Base-by-base conservation (phyloP, 768 basidiomycete genomes). In the Serendipita sp. region DNA sequence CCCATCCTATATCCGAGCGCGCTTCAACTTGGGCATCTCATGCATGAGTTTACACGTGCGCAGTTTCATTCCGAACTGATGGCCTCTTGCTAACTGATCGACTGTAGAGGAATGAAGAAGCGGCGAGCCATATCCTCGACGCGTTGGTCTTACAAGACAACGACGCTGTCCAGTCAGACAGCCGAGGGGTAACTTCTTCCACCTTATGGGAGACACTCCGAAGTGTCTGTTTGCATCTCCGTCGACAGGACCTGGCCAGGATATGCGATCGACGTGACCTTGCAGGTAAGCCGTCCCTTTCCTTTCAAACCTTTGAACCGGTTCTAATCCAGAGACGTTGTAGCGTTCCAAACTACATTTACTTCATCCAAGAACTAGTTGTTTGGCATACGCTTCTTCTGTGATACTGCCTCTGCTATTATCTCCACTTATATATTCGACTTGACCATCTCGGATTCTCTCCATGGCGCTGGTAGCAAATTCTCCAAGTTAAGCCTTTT, bases 21-120 rank as follows among this genome's bases (percentile, higher is more conserved):
- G 89, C 68, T 96, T 90, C 72, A 96, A 97, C 72, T 77, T 96
- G 16, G 93, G 92, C 22, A 96, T 96, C 65, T 90, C 91, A 1
- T 90, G 84, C 70, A 88, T 91, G 69, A 93, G 90, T 71, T 79
- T 97, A 62, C 79, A 81, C 61, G 90, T 92, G 70, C 75, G 50
- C 2, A 26, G 14, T 38, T 38, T 14, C 1, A 38, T 38, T 14
- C 14, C 34, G 1, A 5, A 30, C 4, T n/a, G 60, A 61, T 44
- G 63, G 68, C 66, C 56, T 62, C 30, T 61, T 65, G 61, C 65
- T 65, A 63, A 42, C 62, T 60, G 62, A 66, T 28, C 28, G 60
- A 53, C 42, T 63, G 22, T 69, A 92, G 88, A 82, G 85, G 56
- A 92, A 90, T 70, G 82, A 86, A 42, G 89, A 96, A 69, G 93